These are phyloP conservation scores for Geranium incanum DNA, from an alignment of 441 rosid species.

Conservation along the genomic window DNA sequence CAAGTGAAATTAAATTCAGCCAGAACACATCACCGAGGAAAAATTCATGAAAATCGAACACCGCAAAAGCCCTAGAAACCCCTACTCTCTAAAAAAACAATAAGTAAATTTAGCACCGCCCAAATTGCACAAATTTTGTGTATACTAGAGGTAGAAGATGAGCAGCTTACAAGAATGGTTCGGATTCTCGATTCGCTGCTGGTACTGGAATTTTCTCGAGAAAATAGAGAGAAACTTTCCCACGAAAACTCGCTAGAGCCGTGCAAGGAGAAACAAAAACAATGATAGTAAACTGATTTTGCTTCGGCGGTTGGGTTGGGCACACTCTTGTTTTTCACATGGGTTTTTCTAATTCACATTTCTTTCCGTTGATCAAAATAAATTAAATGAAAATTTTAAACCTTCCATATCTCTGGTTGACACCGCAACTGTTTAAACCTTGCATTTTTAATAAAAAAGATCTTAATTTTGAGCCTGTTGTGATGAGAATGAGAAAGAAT, in stretches of 20 bases:
- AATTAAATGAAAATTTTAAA: too few species aligned
- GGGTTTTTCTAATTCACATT: too few species aligned
- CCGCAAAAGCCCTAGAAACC: not conserved
- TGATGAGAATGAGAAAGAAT: too few species aligned
- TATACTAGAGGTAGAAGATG: not conserved
- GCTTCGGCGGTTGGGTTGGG: constrained; percentile 1
- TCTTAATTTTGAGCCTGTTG: too few species aligned
- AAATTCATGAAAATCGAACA: not conserved
- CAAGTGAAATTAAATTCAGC: not conserved
- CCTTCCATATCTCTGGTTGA: too few species aligned
- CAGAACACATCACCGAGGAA: not conserved
- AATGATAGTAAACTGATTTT: not conserved
- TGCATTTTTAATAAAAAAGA: too few species aligned
- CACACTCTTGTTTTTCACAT: too few species aligned
- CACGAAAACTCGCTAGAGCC: not conserved
- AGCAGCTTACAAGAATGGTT: not conserved
- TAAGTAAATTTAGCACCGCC: not conserved
- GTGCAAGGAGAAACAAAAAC: not conserved
- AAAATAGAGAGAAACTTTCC: not conserved
- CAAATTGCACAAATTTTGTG: not conserved
- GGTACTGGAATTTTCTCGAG: not conserved
- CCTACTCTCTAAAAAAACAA: not conserved
- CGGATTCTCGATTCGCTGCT: not conserved
- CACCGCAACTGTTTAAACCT: too few species aligned
- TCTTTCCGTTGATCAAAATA: too few species aligned